Evolutionary conservation across 352 stramenopile species (phyloP), one percentile per base, ranked within the genome.

Genomic region (Phytopythium cucurbitacearum): DNA sequence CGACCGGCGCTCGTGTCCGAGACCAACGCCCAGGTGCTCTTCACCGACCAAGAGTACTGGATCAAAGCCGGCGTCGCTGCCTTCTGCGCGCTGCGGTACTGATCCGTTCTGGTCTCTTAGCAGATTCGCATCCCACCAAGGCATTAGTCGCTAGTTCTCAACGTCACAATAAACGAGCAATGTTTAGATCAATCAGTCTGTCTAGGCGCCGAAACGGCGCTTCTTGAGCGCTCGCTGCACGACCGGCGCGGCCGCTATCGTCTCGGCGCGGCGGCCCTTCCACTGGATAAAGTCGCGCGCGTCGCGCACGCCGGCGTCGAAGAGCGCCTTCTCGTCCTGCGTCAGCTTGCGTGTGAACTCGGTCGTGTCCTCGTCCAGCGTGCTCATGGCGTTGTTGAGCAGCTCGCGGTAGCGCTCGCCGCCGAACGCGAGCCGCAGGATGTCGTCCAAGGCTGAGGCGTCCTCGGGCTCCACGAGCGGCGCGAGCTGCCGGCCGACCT

Each of bases 21-120:
- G 69, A 97, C 91, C 35, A 97, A 97, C 54, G 59, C 94, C 8
- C 85, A 91, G 53, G 89, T 94, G 57, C 84, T 89, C 41, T 89
- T 95, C 36, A 84, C 82, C 0, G 94, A 98, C 60, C 88, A 97
- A 65, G 88, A 97, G 58, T 95, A 96, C 56, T 98, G 92, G 88
- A 98, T 98, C 60, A 97, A 97, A 53, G 95, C 91, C 5, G 95
- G 95, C n/a, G 95, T 98, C 0, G 95, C 93, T 28, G 87, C 83
- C 51, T 98, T 98, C 59, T 74, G 93, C 39, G 96, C 89, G 21
- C 76, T 98, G 40, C 80, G 90, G 58, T 98, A 97, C 53, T 98
- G 91, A 73, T 38, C 21, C 21, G 21, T 28, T 28, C 21, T 28
- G 21, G 21, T 28, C 21, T 28, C 21, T 28, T 28, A 1, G 21